Conservation (phyloP, 495 filamentous ascomycete genomes). For the Aspergillus avenaceus region DNA sequence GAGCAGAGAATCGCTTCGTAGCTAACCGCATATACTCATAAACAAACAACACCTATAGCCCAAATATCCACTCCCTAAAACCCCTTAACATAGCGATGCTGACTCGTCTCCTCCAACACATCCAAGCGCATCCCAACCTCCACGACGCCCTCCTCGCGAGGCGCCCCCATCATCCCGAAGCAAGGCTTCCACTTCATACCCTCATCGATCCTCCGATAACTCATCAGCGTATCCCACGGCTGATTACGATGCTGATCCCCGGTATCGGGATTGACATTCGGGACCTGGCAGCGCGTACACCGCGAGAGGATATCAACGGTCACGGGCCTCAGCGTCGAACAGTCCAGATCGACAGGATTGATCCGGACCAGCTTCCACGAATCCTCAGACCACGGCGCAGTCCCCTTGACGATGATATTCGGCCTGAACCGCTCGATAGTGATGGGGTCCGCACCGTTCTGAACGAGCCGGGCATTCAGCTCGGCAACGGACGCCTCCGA, state of each 20-base stretch:
- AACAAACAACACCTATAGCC: background rate
- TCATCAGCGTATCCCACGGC: slow-evolving; percentile 70
- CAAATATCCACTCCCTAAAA: slow-evolving; percentile 9
- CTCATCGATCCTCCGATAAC: slow-evolving; percentile 68
- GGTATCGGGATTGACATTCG: slow-evolving; percentile 74
- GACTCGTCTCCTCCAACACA: slow-evolving; percentile 49
- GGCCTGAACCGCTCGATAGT: slow-evolving; percentile 68
- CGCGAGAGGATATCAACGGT: slow-evolving; percentile 64
- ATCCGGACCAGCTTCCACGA: slow-evolving; percentile 74
- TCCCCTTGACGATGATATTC: slow-evolving; percentile 72
- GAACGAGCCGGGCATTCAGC: slow-evolving; percentile 27
- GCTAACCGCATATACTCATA: background rate
- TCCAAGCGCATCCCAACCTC: slow-evolving; percentile 52
- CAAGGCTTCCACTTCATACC: slow-evolving; percentile 70
- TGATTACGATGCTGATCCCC: slow-evolving; percentile 67
- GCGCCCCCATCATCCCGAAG: slow-evolving; percentile 80
- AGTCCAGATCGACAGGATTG: slow-evolving; percentile 32
- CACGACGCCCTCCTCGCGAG: slow-evolving; percentile 47
- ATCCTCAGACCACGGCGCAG: slow-evolving; percentile 68
- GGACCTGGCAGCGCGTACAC: slow-evolving; percentile 76
- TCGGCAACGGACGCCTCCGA: slow-evolving; percentile 48
- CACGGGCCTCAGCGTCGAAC: slow-evolving; percentile 25
- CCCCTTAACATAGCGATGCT: slow-evolving; percentile 56
- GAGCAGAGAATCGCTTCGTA: background rate
- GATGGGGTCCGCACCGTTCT: slow-evolving; percentile 24